phyloP scores from a whole-genome alignment of 2,329 filamentous ascomycete species.

The Phoma herbarum region DNA sequence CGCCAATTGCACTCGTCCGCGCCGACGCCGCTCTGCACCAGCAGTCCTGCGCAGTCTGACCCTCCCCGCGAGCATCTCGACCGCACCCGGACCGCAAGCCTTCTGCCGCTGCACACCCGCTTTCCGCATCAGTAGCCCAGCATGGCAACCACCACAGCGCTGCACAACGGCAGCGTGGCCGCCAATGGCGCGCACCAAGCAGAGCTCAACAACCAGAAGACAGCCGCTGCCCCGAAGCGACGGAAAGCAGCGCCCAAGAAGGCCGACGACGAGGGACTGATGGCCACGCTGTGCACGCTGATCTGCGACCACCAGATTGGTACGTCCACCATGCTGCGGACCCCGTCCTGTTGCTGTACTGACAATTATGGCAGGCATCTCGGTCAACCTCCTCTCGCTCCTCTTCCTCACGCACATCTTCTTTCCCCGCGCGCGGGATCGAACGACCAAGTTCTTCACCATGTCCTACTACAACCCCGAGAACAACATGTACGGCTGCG shows the following conservation, averaged over 20 bases:
- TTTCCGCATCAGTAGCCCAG: constrained; percentile 9
- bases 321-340: constrained; percentile 56
- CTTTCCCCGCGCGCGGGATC: constrained; percentile 79
- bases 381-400: constrained; percentile 83
- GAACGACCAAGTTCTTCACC: constrained; percentile 87
- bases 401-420: constrained; percentile 82
- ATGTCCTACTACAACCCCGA: constrained; percentile 81
- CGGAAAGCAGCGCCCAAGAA: constrained; percentile 53
- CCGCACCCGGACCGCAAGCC: not conserved
- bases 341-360: not conserved
- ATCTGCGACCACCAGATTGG: constrained; percentile 82
- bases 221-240: constrained; percentile 26
- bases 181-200: constrained; percentile 20
- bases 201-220: constrained; percentile 24
- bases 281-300: constrained; percentile 71
- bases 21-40: not conserved
- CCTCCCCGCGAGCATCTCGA: not conserved
- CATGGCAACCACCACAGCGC: constrained; percentile 30
- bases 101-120: not conserved
- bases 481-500: constrained; percentile 76
- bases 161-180: constrained; percentile 24
- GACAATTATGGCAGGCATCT: constrained; percentile 68
- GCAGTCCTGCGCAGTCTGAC: not conserved
- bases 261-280: constrained; percentile 68
- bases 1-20: constrained; percentile 10